A percentile compares a stretch with the other conserved stretches of the same genome.
phyloP scores from a whole-genome alignment of 2,329 filamentous ascomycete genomes.

The Colletotrichum lupini region DNA sequence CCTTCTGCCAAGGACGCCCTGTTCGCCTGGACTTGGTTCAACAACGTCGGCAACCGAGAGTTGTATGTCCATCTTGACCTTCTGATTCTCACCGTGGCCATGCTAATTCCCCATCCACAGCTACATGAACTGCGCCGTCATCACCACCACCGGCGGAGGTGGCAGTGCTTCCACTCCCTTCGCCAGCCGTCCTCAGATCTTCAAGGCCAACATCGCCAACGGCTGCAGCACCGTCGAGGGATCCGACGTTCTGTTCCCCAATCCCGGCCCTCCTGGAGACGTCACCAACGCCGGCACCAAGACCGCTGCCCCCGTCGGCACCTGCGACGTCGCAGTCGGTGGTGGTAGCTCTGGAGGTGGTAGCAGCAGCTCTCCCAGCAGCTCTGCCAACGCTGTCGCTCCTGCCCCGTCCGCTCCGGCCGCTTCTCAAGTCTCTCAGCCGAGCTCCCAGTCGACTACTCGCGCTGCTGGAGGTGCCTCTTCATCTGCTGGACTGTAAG shows the following conservation, averaged over 20 bases:
- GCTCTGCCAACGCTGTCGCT: conserved; percentile 24
- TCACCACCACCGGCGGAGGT: conserved; percentile 65
- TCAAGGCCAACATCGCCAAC: conserved; percentile 75
- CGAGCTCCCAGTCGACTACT: conserved; percentile 16
- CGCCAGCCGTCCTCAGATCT: conserved; percentile 71
- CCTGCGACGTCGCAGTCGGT: conserved; percentile 49
- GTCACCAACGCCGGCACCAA: conserved; percentile 53
- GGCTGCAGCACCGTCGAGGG: conserved; percentile 69
- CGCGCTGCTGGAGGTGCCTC: conserved; percentile 31
- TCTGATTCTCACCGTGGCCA: background rate
- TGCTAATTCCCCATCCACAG: conserved; percentile 6
- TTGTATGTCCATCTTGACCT: conserved; percentile 54
- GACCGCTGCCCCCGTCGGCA: conserved; percentile 49
- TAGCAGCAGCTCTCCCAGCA: conserved; percentile 18
- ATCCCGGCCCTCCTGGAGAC: conserved; percentile 66
- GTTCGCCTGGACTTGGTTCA: conserved; percentile 83
- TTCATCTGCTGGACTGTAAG: conserved; percentile 41
- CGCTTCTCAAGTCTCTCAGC: conserved; percentile 13
- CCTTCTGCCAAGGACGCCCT: conserved; percentile 68
- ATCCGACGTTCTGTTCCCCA: conserved; percentile 71
- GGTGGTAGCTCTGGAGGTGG: conserved; percentile 40
- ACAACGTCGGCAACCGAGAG: conserved; percentile 80
- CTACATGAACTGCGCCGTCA: conserved; percentile 86
- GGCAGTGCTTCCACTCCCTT: conserved; percentile 52
- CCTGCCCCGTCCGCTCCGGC: conserved; percentile 38